Conservation (phyloP, 2,329 filamentous ascomycete species). For the Paraconiothyrium sp. region DNA sequence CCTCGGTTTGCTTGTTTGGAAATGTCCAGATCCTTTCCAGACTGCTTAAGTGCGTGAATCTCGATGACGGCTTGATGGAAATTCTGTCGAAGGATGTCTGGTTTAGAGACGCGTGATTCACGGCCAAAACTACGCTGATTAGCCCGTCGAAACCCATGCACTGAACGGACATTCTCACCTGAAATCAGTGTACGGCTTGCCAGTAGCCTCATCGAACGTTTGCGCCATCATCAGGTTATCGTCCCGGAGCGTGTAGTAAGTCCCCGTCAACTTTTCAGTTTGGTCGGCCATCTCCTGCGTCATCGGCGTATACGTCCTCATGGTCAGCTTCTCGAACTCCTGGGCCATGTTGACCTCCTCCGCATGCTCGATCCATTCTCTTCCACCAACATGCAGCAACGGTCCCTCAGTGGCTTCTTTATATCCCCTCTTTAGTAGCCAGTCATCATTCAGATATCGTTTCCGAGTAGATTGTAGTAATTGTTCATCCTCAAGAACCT, state of each 20-base stretch:
- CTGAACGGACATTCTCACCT: slow-evolving; percentile 22
- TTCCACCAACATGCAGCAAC: slow-evolving; percentile 64
- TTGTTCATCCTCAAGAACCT: slow-evolving; percentile 40
- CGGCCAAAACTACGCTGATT: slow-evolving; percentile 34
- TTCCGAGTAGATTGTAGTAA: not conserved
- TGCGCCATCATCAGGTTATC: slow-evolving; percentile 42
- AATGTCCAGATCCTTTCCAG: slow-evolving; percentile 37
- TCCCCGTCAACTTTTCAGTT: slow-evolving; percentile 43
- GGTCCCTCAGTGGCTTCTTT: slow-evolving; percentile 54
- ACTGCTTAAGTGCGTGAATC: slow-evolving; percentile 57
- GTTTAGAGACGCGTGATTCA: slow-evolving; percentile 25
- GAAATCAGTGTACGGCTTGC: slow-evolving; percentile 42
- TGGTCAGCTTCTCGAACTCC: slow-evolving; percentile 48
- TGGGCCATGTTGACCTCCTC: slow-evolving; percentile 40
- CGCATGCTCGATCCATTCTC: slow-evolving; percentile 52
- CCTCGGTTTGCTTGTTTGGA: slow-evolving; percentile 39
- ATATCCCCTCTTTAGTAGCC: slow-evolving; percentile 17
- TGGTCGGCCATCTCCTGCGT: slow-evolving; percentile 41
- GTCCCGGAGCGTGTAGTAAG: slow-evolving; percentile 39
- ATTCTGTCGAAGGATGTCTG: slow-evolving; percentile 43
- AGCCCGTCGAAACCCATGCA: not conserved
- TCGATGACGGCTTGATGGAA: slow-evolving; percentile 68
- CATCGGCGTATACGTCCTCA: slow-evolving; percentile 43
- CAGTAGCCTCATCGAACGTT: slow-evolving; percentile 42
- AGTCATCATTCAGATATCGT: not conserved